These are phyloP conservation scores for Dendrothele bispora DNA, from an alignment of 768 basidiomycete genomes.

Conservation along the genomic window DNA sequence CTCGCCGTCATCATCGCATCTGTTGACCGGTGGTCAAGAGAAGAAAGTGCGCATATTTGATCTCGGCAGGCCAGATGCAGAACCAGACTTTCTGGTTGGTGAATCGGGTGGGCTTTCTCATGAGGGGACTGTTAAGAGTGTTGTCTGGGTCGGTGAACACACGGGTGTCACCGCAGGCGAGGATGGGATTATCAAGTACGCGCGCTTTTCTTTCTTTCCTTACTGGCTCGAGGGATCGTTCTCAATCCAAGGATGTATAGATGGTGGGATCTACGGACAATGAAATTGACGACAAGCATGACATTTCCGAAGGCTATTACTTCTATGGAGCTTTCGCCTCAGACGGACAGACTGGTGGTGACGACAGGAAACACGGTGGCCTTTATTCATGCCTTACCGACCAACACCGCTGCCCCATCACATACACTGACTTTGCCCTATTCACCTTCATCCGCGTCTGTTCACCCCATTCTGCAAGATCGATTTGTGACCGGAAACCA, in stretches of 20 bases:
- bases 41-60: conserved; percentile 98
- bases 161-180: conserved; percentile 90
- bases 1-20: conserved; percentile 64
- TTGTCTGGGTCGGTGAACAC: conserved; percentile 90
- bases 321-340: conserved; percentile 89
- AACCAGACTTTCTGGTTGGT: conserved; percentile 77
- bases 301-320: conserved; percentile 80
- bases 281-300: conserved; percentile 66
- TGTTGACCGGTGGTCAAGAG: conserved; percentile 93
- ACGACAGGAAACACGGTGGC: conserved; percentile 91
- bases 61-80: conserved; percentile 80
- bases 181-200: conserved; percentile 87
- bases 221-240: no score
- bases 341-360: conserved; percentile 81
- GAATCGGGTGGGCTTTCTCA: conserved; percentile 67
- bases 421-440: conserved; percentile 83
- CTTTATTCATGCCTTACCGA: conserved; percentile 79
- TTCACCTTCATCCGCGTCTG: conserved; percentile 89
- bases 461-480: conserved; percentile 87
- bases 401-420: conserved; percentile 56
- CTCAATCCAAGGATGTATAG: conserved; percentile 35
- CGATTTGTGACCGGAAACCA: conserved; percentile 90
- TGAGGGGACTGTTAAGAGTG: conserved; percentile 88
- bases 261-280: conserved; percentile 95
- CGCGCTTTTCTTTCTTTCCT: background rate